Percentiles rank a stretch among this genome's conserved stretches.
These are phyloP conservation scores for Acacia pycnantha DNA, from an alignment of 331 rosid species.

Conservation along the genomic window DNA sequence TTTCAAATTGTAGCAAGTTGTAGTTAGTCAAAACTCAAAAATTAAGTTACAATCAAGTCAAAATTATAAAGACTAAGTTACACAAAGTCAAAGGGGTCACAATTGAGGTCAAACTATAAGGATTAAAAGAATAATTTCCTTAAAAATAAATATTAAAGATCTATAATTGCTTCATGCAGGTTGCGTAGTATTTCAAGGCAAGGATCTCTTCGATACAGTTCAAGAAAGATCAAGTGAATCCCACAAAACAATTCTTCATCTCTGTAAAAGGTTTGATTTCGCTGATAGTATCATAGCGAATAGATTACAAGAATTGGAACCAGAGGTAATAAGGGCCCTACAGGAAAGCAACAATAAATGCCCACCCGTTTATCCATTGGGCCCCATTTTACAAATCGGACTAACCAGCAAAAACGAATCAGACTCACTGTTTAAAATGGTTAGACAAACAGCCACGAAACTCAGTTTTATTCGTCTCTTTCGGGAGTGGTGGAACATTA, in stretches of 20 bases:
- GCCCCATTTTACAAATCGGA: not conserved
- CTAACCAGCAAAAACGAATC: not conserved
- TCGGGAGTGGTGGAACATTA: not conserved
- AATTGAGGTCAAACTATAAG: no score
- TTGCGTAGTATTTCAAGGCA: no score
- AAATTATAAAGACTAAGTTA: no score
- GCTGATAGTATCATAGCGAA: not conserved
- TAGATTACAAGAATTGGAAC: not conserved
- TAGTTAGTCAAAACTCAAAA: no score
- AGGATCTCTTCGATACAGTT: not conserved
- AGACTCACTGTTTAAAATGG: not conserved
- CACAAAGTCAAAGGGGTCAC: no score
- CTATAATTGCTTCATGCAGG: no score
- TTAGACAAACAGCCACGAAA: not conserved
- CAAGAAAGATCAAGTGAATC: slow-evolving; percentile 21
- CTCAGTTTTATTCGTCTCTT: not conserved
- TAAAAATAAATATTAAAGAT: no score
- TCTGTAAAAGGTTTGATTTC: not conserved
- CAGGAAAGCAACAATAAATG: not conserved
- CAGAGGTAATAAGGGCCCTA: not conserved
- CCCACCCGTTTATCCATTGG: not conserved
- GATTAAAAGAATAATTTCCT: no score
- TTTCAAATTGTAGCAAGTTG: no score
- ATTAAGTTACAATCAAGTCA: no score
- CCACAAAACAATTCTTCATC: not conserved